Evolutionary conservation across 164 flowering plant genomes (phyloP), one percentile per base, ranked within the genome.

Genomic region (Stephania yunnanensis): DNA sequence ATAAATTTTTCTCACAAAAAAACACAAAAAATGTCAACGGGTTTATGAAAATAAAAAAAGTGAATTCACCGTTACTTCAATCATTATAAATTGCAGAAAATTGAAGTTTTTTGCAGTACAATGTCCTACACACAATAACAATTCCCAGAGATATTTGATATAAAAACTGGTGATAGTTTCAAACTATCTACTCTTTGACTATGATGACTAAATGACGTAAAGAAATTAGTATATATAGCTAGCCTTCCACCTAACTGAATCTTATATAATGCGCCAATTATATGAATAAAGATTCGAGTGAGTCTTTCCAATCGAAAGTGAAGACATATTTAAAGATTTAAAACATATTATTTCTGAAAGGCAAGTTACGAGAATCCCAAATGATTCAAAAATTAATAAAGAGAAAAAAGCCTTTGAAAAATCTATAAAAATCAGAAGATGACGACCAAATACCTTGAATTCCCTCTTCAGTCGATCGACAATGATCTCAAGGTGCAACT

Each of bases 391-490:
- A 9, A 8, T 53, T 52, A 6, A 5, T 19, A 69, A 68, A 42
- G 10, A 29, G 13, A 17, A 52, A 20, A 25, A 58, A 55, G 7
- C 7, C 12, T 52, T 10, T 15, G 1, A 44, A 11, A 19, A 22
- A 44, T 44, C 3, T 12, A 46, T 7, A 52, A 64, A 46, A 64
- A 20, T 19, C 10, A 61, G 10, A 30, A 61, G 66, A n/a, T 6
- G 66, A 61, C 19, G 13, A 67, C 30, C 11, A 50, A 7, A n/a
- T 72, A 95, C 99, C 95, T 93, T 93, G 75, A 78, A 95, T 82
- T 95, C 99, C 77, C 99, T 87, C 85, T 91, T 92, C 48, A 95
- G 92, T 44, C 99, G 83, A 78, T 95, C 99, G 22, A 95, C 97
- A 66, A 95, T 93, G 73, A 95, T 95, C 81, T 95, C 99, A 71